Conservation (phyloP, 192 early-diverging fungal genomes). For the Bifiguratus adelaidae region DNA sequence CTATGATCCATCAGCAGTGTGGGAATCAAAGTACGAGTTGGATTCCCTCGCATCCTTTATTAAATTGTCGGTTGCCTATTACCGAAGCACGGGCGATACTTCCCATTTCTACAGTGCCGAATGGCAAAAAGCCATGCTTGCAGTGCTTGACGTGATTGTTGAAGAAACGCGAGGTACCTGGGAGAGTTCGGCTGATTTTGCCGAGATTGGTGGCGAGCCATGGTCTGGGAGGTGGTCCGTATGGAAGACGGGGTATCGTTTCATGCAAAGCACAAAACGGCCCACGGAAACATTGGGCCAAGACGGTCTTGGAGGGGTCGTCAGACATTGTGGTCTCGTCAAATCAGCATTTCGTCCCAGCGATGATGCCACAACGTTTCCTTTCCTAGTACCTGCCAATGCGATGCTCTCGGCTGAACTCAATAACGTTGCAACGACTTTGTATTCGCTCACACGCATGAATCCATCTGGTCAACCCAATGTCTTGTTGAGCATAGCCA, state of each 20-base stretch:
- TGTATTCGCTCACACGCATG: conserved; percentile 28
- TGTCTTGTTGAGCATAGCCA: conserved; percentile 14
- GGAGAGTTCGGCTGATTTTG: too few relatives aligned
- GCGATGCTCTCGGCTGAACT: conserved; percentile 46
- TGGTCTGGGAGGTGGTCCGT: conserved; percentile 8
- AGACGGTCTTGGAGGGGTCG: conserved; percentile 26
- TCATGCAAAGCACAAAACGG: conserved; percentile 9
- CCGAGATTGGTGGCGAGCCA: conserved; percentile 5
- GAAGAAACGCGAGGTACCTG: conserved; percentile 31
- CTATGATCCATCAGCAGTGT: conserved; percentile 22
- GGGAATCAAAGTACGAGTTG: conserved; percentile 57
- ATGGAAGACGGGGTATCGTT: conserved; percentile 9
- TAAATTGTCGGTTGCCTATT: conserved; percentile 39
- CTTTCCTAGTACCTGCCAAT: conserved; percentile 48
- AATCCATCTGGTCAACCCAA: conserved; percentile 14
- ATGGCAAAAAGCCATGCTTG: conserved; percentile 38
- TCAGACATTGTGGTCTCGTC: conserved; percentile 25
- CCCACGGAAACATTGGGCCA: conserved; percentile 30
- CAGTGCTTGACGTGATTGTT: conserved; percentile 23
- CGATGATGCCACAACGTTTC: conserved; percentile 44
- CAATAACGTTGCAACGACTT: too few relatives aligned
- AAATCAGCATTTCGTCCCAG: conserved; percentile 42
- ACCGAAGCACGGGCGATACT: conserved; percentile 30
- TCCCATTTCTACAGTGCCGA: conserved; percentile 13
- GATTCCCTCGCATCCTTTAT: conserved; percentile 60